Conservation (phyloP, 768 basidiomycete genomes). For the Mycena pura region DNA sequence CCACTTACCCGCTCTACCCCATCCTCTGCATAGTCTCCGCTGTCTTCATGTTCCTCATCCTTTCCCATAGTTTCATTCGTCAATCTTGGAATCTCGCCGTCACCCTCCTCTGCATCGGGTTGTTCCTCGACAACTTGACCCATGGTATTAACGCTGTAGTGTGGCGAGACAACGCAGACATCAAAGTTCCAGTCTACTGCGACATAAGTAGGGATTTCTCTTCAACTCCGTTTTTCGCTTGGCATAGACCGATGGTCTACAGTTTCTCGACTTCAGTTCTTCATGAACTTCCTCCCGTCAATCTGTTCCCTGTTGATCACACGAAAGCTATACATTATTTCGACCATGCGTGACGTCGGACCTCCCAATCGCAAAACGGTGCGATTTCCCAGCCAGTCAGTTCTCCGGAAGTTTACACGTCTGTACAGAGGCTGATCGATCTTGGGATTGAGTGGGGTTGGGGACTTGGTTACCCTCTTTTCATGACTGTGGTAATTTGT, state of each 20-base stretch:
- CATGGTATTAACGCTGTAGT: slow-evolving; percentile 15
- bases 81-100: slow-evolving; percentile 19
- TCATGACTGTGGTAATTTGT: slow-evolving; percentile 19
- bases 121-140: slow-evolving; percentile 13
- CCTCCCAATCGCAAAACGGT: slow-evolving; percentile 14
- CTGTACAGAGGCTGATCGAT: background rate
- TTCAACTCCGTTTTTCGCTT: background rate
- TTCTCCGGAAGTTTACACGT: background rate
- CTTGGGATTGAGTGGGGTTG: slow-evolving; percentile 12
- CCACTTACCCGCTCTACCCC: slow-evolving; percentile 20
- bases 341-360: slow-evolving; percentile 13
- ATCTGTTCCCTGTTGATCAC: slow-evolving; percentile 17
- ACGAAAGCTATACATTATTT: slow-evolving; percentile 12
- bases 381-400: background rate
- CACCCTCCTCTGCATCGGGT: slow-evolving; percentile 15
- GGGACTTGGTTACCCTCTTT: slow-evolving; percentile 16
- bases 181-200: slow-evolving; percentile 20
- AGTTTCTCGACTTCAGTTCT: slow-evolving; percentile 19
- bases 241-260: background rate
- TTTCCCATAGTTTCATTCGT: slow-evolving; percentile 17
- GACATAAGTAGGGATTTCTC: background rate
- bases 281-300: slow-evolving; percentile 20
- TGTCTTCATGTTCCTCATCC: slow-evolving; percentile 19
- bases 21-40: slow-evolving; percentile 16
- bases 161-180: slow-evolving; percentile 16